Percentiles rank a stretch among this genome's conserved stretches.
Evolutionary conservation across 805 yeast genomes (phyloP).

Genomic region (Myxozyma mucilagina): DNA sequence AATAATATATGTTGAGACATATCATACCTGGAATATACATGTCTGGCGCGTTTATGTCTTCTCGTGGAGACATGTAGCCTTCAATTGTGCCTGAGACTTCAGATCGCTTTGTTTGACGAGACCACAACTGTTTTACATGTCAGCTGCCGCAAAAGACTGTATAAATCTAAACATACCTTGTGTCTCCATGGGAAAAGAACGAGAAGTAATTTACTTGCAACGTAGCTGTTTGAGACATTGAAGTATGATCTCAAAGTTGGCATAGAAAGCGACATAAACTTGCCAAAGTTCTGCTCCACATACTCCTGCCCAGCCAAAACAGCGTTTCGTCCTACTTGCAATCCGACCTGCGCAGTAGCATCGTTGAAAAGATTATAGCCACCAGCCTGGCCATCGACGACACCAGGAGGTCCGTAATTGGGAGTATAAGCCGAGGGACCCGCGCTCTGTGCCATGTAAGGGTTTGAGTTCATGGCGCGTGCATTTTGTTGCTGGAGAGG

Average conservation of each 20-base stretch:
- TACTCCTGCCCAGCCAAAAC: constrained; percentile 78
- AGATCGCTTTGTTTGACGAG: constrained; percentile 39
- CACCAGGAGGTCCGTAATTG: constrained; percentile 10
- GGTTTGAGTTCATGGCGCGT: constrained; percentile 14
- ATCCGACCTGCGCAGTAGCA: constrained; percentile 79
- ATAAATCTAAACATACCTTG: constrained; percentile 45
- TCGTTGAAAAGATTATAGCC: constrained; percentile 57
- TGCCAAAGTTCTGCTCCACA: constrained; percentile 66
- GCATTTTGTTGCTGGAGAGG: constrained; percentile 4
- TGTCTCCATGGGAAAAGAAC: constrained; percentile 85
- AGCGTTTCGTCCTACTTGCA: constrained; percentile 85
- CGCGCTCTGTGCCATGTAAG: constrained; percentile 15
- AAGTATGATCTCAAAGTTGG: constrained; percentile 77
- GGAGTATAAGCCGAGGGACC: not conserved
- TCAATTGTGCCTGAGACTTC: constrained; percentile 44
- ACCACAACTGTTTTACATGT: constrained; percentile 21
- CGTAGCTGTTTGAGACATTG: constrained; percentile 88
- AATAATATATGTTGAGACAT: not conserved
- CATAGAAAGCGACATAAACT: constrained; percentile 47
- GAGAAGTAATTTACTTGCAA: constrained; percentile 65
- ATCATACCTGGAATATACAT: constrained; percentile 71
- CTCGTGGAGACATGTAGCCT: constrained; percentile 71
- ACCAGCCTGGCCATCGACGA: not conserved
- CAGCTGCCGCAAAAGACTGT: constrained; percentile 49
- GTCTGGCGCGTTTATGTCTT: constrained; percentile 94